Conservation (phyloP, 805 yeast genomes). For the Torulaspora maleeae region DNA sequence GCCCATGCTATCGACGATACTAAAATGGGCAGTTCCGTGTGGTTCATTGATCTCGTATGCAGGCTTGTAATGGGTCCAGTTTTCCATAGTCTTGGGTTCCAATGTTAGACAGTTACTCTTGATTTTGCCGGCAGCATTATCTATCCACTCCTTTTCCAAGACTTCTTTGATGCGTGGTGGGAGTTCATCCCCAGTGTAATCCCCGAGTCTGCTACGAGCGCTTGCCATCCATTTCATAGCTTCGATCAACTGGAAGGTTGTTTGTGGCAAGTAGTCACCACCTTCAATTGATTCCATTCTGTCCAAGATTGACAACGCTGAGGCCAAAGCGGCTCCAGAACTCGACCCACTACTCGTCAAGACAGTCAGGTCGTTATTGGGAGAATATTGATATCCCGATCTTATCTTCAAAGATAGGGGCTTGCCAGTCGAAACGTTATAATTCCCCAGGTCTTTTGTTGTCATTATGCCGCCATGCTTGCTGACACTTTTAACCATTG, state of each 20-base stretch:
- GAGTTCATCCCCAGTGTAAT: slow-evolving; percentile 38
- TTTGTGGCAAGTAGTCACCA: slow-evolving; percentile 44
- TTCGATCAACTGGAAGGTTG: slow-evolving; percentile 69
- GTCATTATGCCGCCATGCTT: slow-evolving; percentile 63
- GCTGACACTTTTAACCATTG: slow-evolving; percentile 48
- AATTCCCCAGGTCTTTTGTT: slow-evolving; percentile 59
- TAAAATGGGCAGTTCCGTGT: slow-evolving; percentile 86
- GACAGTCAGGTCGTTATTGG: slow-evolving; percentile 43
- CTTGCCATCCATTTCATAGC: slow-evolving; percentile 92
- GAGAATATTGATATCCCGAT: slow-evolving; percentile 24
- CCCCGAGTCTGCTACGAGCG: slow-evolving; percentile 83
- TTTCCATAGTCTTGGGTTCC: slow-evolving; percentile 44
- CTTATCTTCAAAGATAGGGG: slow-evolving; percentile 29
- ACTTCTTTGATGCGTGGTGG: slow-evolving; percentile 43
- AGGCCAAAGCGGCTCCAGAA: slow-evolving; percentile 74
- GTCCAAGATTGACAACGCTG: slow-evolving; percentile 67
- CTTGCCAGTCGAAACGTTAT: slow-evolving; percentile 46
- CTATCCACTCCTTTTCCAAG: slow-evolving; percentile 54
- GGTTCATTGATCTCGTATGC: slow-evolving; percentile 72
- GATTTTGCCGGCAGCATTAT: slow-evolving; percentile 45
- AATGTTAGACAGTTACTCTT: slow-evolving; percentile 36
- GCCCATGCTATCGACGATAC: slow-evolving; percentile 66
- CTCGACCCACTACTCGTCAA: slow-evolving; percentile 68
- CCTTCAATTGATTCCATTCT: slow-evolving; percentile 39
- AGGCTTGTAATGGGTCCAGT: slow-evolving; percentile 75